phyloP scores from a whole-genome alignment of 495 filamentous ascomycete genomes.

The Podospora fimiseda region DNA sequence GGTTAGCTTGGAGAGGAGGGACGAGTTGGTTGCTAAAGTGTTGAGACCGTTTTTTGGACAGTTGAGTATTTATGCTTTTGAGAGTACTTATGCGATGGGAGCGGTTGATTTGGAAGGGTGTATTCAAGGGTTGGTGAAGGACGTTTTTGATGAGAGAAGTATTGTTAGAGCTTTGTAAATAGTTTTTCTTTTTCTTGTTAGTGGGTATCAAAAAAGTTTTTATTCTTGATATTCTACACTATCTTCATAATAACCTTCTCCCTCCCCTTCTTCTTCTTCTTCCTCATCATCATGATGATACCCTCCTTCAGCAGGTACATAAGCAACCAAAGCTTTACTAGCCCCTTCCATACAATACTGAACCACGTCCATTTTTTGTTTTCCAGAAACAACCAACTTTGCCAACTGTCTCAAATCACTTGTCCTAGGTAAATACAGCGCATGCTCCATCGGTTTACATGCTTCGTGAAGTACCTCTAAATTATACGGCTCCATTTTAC shows the following conservation, averaged over 20 bases:
- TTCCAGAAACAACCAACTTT: conserved; percentile 38
- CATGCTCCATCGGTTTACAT: conserved; percentile 49
- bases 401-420: conserved; percentile 83
- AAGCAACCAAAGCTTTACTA: conserved; percentile 67
- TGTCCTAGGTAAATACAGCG: conserved; percentile 81
- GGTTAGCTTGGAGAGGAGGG: conserved; percentile 48
- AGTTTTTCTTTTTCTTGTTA: not conserved
- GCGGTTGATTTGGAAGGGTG: conserved; percentile 62
- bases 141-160: conserved; percentile 75
- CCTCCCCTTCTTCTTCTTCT: too few relatives aligned
- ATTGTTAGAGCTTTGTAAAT: conserved; percentile 48
- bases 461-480: conserved; percentile 54
- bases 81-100: conserved; percentile 82
- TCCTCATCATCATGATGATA: too few relatives aligned
- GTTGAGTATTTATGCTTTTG: conserved; percentile 86
- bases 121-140: conserved; percentile 59
- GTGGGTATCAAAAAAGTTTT: too few relatives aligned
- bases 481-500: conserved; percentile 80
- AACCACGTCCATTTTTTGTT: conserved; percentile 54
- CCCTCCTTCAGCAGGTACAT: conserved; percentile 44
- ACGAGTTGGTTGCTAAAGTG: conserved; percentile 67
- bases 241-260: too few relatives aligned
- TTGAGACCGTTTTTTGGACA: conserved; percentile 85
- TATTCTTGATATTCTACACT: too few relatives aligned
- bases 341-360: conserved; percentile 90